These are phyloP conservation scores for Magnaporthiopsis rhizophila DNA, from an alignment of 2,329 filamentous ascomycete genomes.

Conservation along the genomic window DNA sequence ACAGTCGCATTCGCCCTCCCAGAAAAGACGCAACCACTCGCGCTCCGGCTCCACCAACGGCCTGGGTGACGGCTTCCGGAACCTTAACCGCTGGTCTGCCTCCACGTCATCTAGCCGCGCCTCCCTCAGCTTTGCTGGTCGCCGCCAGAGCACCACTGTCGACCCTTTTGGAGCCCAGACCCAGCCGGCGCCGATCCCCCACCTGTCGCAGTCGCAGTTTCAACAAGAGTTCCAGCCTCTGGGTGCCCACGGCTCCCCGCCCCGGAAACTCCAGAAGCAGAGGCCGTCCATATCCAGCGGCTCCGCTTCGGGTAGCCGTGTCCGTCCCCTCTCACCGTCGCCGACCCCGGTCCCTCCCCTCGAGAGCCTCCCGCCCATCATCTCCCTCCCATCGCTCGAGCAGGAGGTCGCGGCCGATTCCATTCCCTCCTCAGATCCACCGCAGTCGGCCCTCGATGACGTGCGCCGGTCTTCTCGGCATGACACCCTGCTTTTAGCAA, in stretches of 20 bases:
- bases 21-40: slow-evolving; percentile 21
- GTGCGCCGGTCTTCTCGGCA: slow-evolving; percentile 8
- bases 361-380: slow-evolving; percentile 31
- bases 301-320: slow-evolving; percentile 13
- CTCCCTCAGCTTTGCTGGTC: slow-evolving; percentile 28
- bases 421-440: slow-evolving; percentile 5
- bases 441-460: background rate
- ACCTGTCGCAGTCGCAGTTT: slow-evolving; percentile 9
- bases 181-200: slow-evolving; percentile 14
- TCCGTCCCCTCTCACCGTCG: slow-evolving; percentile 16
- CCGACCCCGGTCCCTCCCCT: slow-evolving; percentile 21
- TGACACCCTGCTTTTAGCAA: background rate
- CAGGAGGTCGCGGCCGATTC: slow-evolving; percentile 21
- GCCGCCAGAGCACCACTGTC: slow-evolving; percentile 33
- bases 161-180: slow-evolving; percentile 29
- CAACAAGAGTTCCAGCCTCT: slow-evolving; percentile 5
- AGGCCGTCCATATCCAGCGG: slow-evolving; percentile 23
- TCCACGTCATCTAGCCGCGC: slow-evolving; percentile 42
- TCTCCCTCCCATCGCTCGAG: slow-evolving; percentile 32
- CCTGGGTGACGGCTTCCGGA: slow-evolving; percentile 36
- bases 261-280: slow-evolving; percentile 30
- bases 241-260: slow-evolving; percentile 13
- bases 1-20: slow-evolving; percentile 8
- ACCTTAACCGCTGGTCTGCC: slow-evolving; percentile 44
- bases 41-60: slow-evolving; percentile 28